A percentile compares a stretch with the other conserved stretches of the same genome.
phyloP scores from a whole-genome alignment of 805 yeast genomes.

The Monosporozyma unispora region DNA sequence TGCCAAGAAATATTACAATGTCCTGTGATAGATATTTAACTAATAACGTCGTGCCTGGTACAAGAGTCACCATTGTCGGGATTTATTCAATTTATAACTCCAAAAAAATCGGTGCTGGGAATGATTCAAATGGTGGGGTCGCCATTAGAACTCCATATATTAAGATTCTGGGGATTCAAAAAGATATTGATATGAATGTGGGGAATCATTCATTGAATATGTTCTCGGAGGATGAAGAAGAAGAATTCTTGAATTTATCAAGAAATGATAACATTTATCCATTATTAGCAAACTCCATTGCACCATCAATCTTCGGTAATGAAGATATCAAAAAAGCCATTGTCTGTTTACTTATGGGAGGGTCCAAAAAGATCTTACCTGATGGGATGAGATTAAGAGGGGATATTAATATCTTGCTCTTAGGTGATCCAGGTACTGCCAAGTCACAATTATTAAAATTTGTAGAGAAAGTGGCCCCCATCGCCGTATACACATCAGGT shows the following conservation, averaged over 20 bases:
- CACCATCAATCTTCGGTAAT: conserved; percentile 95
- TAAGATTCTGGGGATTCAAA: conserved; percentile 75
- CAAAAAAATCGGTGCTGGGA: conserved; percentile 48
- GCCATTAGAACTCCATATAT: conserved; percentile 92
- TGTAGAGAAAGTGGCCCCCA: conserved; percentile 90
- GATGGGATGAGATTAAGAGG: conserved; percentile 97
- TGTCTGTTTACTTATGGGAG: conserved; percentile 87
- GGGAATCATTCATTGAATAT: conserved; percentile 45
- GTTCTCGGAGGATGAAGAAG: conserved; percentile 90
- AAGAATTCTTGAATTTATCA: conserved; percentile 73
- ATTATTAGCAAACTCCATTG: conserved; percentile 77
- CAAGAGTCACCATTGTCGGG: conserved; percentile 85
- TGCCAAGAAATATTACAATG: conserved; percentile 87
- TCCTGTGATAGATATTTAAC: conserved; percentile 86
- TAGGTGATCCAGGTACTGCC: conserved; percentile 99
- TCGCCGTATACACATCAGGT: conserved; percentile 94
- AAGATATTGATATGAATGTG: conserved; percentile 70
- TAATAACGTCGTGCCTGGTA: conserved; percentile 89
- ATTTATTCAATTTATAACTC: conserved; percentile 85
- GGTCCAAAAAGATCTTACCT: conserved; percentile 83
- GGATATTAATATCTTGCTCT: conserved; percentile 82
- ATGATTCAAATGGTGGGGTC: conserved; percentile 33
- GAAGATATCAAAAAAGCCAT: conserved; percentile 88
- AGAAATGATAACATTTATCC: conserved; percentile 81
- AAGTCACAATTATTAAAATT: conserved; percentile 92